phyloP scores from a whole-genome alignment of 805 yeast genomes.

The Cyberlindnera mycetangii region DNA sequence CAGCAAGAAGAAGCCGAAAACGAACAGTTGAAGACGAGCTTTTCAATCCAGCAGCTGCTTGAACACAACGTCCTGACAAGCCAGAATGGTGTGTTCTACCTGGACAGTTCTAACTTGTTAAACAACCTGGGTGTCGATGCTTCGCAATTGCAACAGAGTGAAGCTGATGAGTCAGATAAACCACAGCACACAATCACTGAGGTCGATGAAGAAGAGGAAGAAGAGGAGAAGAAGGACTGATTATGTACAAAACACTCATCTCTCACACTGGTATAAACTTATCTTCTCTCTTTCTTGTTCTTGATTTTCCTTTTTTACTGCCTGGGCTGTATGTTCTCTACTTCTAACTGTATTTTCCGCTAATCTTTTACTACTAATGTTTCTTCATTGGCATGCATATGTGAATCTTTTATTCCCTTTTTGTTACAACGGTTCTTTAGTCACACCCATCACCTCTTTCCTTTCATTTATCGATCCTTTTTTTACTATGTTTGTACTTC shows the following conservation, averaged over 20 bases:
- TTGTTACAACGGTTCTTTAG: too few species aligned
- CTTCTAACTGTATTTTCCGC: background rate
- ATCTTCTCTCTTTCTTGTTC: background rate
- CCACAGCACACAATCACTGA: conserved; percentile 18
- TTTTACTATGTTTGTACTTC: background rate
- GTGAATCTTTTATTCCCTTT: background rate
- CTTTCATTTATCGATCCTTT: background rate
- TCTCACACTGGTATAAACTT: too few species aligned
- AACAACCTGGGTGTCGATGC: conserved; percentile 39
- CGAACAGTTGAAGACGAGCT: conserved; percentile 24
- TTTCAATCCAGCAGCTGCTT: conserved; percentile 30
- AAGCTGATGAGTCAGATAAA: conserved; percentile 20
- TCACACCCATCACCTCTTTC: too few species aligned
- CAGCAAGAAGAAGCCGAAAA: conserved; percentile 22
- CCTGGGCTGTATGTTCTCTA: background rate
- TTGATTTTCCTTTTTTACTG: background rate
- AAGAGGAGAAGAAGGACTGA: conserved; percentile 5
- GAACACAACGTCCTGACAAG: conserved; percentile 30
- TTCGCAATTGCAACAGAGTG: conserved; percentile 10
- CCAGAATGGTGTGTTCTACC: conserved; percentile 56
- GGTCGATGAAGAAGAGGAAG: conserved; percentile 19
- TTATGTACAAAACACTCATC: too few species aligned
- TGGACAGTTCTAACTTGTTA: conserved; percentile 60
- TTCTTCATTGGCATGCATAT: conserved; percentile 7
- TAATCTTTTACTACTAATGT: background rate